phyloP scores from a whole-genome alignment of 2,329 filamentous ascomycete species.

The Cordyceps javanica region DNA sequence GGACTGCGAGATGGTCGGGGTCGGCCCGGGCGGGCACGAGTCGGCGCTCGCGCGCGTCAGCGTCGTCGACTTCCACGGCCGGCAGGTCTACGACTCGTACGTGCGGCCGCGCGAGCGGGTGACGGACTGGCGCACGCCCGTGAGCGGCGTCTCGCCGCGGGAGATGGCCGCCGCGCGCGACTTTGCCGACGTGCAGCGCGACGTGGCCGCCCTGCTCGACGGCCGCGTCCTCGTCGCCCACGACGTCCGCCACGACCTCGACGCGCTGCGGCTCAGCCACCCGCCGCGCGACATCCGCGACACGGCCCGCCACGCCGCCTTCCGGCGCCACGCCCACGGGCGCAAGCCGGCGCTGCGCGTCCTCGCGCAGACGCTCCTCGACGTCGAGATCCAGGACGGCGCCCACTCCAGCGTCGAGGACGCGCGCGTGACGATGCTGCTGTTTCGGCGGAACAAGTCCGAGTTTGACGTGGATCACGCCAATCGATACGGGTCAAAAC shows the following conservation, averaged over 20 bases:
- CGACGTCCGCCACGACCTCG: constrained; percentile 72
- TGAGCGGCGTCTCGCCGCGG: constrained; percentile 73
- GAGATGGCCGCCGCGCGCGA: constrained; percentile 64
- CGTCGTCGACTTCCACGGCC: constrained; percentile 87
- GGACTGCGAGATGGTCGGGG: constrained; percentile 98
- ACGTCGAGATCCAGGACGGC: constrained; percentile 57
- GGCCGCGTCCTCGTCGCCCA: constrained; percentile 76
- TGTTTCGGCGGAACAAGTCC: constrained; percentile 78
- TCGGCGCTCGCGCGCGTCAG: constrained; percentile 82
- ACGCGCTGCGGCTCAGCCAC: constrained; percentile 71
- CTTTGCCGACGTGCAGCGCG: constrained; percentile 71
- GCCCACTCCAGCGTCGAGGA: constrained; percentile 68
- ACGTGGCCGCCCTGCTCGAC: constrained; percentile 62
- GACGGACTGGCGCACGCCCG: constrained; percentile 81
- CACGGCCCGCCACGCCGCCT: constrained; percentile 71
- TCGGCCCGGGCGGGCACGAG: constrained; percentile 62
- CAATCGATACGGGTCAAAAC: constrained; percentile 51
- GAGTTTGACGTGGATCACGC: constrained; percentile 78
- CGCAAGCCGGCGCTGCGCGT: constrained; percentile 61
- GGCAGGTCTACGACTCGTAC: constrained; percentile 90
- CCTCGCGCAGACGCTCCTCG: constrained; percentile 51
- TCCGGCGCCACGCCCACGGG: constrained; percentile 62
- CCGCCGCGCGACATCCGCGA: constrained; percentile 75
- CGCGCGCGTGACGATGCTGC: constrained; percentile 80
- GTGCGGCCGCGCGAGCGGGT: constrained; percentile 73